These are phyloP conservation scores for Hypoxylon sp. DNA, from an alignment of 2,329 filamentous ascomycete species.

Conservation along the genomic window DNA sequence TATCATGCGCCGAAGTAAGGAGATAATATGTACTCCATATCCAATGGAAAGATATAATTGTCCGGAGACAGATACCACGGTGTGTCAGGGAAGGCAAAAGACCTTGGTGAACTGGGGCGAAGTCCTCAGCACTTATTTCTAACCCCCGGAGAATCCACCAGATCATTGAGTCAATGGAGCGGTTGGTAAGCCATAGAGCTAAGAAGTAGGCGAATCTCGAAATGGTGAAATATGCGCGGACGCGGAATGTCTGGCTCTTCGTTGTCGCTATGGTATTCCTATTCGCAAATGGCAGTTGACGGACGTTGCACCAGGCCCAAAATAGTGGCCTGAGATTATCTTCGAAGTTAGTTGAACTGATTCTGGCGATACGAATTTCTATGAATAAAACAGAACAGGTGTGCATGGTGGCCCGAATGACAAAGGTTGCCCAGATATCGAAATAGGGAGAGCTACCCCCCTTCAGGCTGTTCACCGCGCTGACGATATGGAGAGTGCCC, in stretches of 20 bases:
- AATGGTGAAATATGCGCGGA: not conserved
- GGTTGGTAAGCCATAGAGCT: not conserved
- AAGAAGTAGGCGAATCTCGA: not conserved
- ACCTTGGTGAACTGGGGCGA: constrained; percentile 18
- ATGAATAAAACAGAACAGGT: constrained; percentile 8
- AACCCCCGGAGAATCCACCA: not conserved
- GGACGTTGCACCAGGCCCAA: constrained; percentile 17
- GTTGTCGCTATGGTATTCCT: not conserved
- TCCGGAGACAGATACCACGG: constrained; percentile 1
- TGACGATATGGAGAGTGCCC: not conserved
- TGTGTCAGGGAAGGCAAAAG: constrained; percentile 4
- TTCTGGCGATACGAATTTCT: not conserved
- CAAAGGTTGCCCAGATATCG: constrained; percentile 11
- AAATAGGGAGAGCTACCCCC: constrained; percentile 3
- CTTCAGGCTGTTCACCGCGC: constrained; percentile 8
- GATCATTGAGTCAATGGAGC: not conserved
- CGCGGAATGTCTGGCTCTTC: not conserved
- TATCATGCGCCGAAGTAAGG: constrained; percentile 31
- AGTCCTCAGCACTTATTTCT: constrained; percentile 1
- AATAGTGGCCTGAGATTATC: constrained; percentile 1
- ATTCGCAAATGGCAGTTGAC: not conserved
- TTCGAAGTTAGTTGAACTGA: not conserved
- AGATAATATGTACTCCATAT: constrained; percentile 39
- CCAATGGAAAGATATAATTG: constrained; percentile 29
- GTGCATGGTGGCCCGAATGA: not conserved